These are phyloP conservation scores for Corymbia citriodora DNA, from an alignment of 441 rosid genomes.

Conservation along the genomic window DNA sequence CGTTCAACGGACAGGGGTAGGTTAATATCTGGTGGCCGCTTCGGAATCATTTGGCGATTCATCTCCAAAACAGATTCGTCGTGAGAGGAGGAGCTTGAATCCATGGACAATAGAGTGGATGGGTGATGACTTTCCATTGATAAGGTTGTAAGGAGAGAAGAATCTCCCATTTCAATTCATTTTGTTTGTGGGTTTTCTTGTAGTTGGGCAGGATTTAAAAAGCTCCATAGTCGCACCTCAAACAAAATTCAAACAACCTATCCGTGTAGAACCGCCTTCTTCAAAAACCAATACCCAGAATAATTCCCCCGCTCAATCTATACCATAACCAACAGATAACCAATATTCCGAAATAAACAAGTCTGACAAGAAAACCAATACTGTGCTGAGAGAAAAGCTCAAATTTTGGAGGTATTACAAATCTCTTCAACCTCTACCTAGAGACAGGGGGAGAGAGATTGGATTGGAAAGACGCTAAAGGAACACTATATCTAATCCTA, in stretches of 20 bases:
- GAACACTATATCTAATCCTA: slow-evolving; percentile 4
- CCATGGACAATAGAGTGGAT: slow-evolving; percentile 63
- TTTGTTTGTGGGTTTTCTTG: neutral
- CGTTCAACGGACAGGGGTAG: slow-evolving; percentile 54
- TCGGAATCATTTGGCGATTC: slow-evolving; percentile 42
- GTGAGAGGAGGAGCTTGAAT: slow-evolving; percentile 54
- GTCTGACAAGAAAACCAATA: neutral
- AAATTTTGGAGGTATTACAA: neutral
- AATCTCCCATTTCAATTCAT: slow-evolving; percentile 21
- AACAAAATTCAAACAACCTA: neutral
- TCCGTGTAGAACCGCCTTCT: neutral
- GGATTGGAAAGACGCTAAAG: neutral
- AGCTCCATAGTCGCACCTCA: neutral
- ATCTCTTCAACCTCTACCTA: neutral
- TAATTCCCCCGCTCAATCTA: slow-evolving; percentile 11
- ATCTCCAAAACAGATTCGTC: slow-evolving; percentile 61
- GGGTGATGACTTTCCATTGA: slow-evolving; percentile 71
- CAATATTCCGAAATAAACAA: neutral
- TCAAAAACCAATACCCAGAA: slow-evolving; percentile 14
- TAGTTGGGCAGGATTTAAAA: neutral
- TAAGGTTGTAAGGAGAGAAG: slow-evolving; percentile 37
- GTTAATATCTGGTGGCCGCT: slow-evolving; percentile 70
- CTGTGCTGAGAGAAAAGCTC: neutral
- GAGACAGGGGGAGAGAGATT: neutral
- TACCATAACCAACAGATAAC: slow-evolving; percentile 10